These are phyloP conservation scores for Phlyctochytrium arcticum DNA, from an alignment of 192 early-diverging fungal genomes.

Conservation along the genomic window DNA sequence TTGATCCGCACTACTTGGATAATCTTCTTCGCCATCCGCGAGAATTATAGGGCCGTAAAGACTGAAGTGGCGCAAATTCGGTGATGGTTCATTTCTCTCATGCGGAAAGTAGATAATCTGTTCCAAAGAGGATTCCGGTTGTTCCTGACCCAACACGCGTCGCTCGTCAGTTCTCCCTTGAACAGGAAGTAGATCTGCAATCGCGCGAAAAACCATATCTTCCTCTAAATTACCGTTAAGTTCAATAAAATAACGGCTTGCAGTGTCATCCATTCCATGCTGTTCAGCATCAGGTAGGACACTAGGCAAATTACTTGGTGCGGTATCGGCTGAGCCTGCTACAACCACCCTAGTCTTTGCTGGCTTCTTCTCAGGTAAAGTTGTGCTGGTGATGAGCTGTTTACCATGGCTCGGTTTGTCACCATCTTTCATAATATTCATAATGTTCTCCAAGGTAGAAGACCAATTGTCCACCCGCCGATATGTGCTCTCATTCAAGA, in stretches of 20 bases:
- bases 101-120: constrained; percentile 38
- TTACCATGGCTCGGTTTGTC: constrained; percentile 23
- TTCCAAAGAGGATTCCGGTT: constrained; percentile 34
- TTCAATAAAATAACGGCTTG: constrained; percentile 22
- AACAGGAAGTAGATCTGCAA: constrained; percentile 39
- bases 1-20: too few relatives aligned
- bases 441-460: constrained; percentile 26
- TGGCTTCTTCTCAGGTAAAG: constrained; percentile 34
- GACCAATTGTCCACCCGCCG: constrained; percentile 36
- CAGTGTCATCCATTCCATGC: constrained; percentile 18
- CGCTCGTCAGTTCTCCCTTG: constrained; percentile 24
- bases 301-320: too few relatives aligned
- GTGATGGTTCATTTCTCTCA: constrained; percentile 27
- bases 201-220: constrained; percentile 37
- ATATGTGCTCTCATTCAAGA: constrained; percentile 38
- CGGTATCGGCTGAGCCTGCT: too few relatives aligned
- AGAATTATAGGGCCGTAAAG: constrained; percentile 12
- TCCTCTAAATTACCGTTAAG: constrained; percentile 36
- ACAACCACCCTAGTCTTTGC: constrained; percentile 16
- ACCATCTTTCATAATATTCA: constrained; percentile 32
- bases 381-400: background rate
- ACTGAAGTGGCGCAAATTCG: constrained; percentile 25
- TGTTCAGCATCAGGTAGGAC: constrained; percentile 3
- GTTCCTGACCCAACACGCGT: constrained; percentile 7
- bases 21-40: constrained; percentile 38